Conservation (phyloP, 495 filamentous ascomycete genomes). For the Neurospora sp. region DNA sequence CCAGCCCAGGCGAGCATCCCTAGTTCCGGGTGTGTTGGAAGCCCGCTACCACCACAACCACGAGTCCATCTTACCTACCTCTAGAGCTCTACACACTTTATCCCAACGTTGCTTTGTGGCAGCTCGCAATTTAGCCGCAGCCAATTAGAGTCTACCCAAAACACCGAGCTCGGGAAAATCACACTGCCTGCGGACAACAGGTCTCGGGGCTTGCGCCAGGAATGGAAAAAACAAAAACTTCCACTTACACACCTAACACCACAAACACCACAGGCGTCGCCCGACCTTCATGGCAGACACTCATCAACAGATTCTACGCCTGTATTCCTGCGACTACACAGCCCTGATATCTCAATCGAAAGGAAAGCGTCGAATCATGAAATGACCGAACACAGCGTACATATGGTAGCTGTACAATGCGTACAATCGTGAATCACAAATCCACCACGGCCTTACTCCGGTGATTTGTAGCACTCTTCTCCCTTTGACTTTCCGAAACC, state of each 20-base stretch:
- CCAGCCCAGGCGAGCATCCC: no score
- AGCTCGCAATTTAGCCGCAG: conserved; percentile 30
- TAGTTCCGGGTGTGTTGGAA: background rate
- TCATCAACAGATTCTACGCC: background rate
- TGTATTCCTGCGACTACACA: background rate
- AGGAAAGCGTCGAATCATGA: background rate
- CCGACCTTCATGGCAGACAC: background rate
- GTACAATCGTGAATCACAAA: background rate
- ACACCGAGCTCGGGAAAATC: conserved; percentile 16
- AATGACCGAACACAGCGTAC: background rate
- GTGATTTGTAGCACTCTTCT: conserved; percentile 15
- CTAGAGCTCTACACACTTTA: background rate
- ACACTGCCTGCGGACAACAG: background rate
- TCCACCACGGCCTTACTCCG: conserved; percentile 24
- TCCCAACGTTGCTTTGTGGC: conserved; percentile 13
- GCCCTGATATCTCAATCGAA: background rate
- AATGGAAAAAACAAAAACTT: background rate
- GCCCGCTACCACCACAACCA: background rate
- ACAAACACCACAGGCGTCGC: background rate
- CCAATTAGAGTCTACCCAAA: conserved; percentile 22
- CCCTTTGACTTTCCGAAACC: conserved; percentile 1
- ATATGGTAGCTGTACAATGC: background rate
- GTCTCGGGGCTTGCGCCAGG: background rate
- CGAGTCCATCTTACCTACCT: background rate
- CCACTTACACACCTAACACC: background rate